Evolutionary conservation across 176 grass and related monocot species (phyloP).

Genomic region (Aegilops sharonensis): DNA sequence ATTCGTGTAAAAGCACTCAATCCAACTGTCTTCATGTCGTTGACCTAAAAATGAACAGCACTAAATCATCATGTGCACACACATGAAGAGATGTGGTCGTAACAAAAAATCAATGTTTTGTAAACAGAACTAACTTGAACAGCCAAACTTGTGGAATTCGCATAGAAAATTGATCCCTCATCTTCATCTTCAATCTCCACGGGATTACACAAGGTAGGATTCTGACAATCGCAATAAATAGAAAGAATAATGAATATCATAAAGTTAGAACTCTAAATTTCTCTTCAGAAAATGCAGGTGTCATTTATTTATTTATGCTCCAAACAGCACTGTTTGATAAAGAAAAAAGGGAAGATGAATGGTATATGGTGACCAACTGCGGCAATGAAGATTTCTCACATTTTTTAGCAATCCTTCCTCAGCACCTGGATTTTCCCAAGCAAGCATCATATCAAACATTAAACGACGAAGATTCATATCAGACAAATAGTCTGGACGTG

Average conservation of each 20-base stretch:
- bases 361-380: slow-evolving; percentile 9
- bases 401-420: slow-evolving; percentile 45
- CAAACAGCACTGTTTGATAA: background rate
- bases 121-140: slow-evolving; percentile 62
- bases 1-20: slow-evolving; percentile 63
- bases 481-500: slow-evolving; percentile 63
- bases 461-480: slow-evolving; percentile 69
- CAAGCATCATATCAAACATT: slow-evolving; percentile 94
- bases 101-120: background rate
- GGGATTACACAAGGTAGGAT: slow-evolving; percentile 17
- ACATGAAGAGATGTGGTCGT: background rate
- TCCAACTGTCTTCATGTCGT: slow-evolving; percentile 73
- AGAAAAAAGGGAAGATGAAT: background rate
- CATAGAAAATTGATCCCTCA: slow-evolving; percentile 86
- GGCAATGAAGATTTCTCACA: slow-evolving; percentile 48
- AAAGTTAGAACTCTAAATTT: slow-evolving; percentile 17
- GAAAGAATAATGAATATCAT: slow-evolving; percentile 1
- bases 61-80: slow-evolving; percentile 21
- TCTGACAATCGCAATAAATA: slow-evolving; percentile 39
- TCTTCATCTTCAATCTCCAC: slow-evolving; percentile 64
- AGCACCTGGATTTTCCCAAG: slow-evolving; percentile 61
- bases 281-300: slow-evolving; percentile 16
- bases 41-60: slow-evolving; percentile 60
- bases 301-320: background rate
- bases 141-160: slow-evolving; percentile 72